These are phyloP conservation scores for Naegleria lovaniensis DNA, from an alignment of 208 protist species.

Conservation along the genomic window DNA sequence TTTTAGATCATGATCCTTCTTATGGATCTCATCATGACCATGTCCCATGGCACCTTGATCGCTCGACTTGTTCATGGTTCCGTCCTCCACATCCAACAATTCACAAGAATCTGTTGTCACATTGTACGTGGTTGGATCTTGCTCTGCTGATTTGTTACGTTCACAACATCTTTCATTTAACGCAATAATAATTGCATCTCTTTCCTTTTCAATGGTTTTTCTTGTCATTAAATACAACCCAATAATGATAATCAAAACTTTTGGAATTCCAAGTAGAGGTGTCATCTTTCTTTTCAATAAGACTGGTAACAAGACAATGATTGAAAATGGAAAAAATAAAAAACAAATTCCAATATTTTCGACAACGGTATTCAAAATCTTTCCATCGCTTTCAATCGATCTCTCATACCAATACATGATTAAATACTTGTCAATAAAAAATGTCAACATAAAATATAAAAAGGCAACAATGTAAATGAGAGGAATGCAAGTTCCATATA, in stretches of 20 bases:
- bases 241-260: neutral
- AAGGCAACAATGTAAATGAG: neutral
- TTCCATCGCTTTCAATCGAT: neutral
- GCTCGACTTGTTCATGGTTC: too few species aligned
- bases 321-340: neutral
- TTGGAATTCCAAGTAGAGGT: neutral
- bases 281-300: neutral
- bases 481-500: neutral
- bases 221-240: neutral
- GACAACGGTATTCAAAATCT: neutral
- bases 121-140: too few species aligned
- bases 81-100: too few species aligned
- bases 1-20: neutral
- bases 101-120: too few species aligned
- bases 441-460: neutral
- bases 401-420: constrained; percentile 23
- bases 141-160: too few species aligned
- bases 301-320: neutral
- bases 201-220: neutral
- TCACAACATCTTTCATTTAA: neutral
- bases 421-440: neutral
- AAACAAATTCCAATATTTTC: neutral
- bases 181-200: neutral
- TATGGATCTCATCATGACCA: neutral
- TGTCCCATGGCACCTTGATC: too few species aligned